phyloP scores from a whole-genome alignment of 192 early-diverging fungal species.

The Allomyces arbusculus region DNA sequence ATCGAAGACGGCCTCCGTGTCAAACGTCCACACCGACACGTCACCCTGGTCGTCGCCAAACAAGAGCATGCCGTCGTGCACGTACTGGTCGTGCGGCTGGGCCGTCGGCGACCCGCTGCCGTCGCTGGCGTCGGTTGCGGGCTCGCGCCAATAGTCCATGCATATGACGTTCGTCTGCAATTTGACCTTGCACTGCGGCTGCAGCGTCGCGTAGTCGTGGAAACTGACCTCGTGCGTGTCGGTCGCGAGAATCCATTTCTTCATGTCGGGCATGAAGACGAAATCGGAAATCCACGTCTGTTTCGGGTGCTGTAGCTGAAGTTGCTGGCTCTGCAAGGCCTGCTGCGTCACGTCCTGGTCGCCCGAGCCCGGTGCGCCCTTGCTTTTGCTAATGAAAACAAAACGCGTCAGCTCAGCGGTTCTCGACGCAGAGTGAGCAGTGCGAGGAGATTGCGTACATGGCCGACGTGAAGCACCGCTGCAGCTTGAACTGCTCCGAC shows the following conservation, averaged over 20 bases:
- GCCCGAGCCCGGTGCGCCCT: too few species aligned
- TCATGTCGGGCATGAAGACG: constrained; percentile 13
- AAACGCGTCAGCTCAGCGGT: too few species aligned
- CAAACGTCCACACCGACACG: neutral
- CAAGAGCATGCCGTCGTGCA: constrained; percentile 1
- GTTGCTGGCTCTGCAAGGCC: too few species aligned
- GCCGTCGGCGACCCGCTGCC: neutral
- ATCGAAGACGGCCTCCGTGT: neutral
- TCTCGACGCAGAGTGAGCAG: too few species aligned
- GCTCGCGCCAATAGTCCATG: neutral
- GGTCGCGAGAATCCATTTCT: constrained; percentile 19
- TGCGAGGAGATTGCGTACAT: constrained; percentile 7
- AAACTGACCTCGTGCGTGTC: constrained; percentile 30
- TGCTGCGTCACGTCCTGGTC: too few species aligned
- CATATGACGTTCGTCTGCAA: neutral
- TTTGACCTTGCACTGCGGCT: neutral
- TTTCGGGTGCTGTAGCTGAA: neutral
- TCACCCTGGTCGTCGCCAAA: constrained; percentile 3
- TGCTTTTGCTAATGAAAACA: too few species aligned
- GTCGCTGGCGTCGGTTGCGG: neutral
- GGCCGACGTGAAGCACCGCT: constrained; percentile 14
- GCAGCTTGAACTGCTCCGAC: constrained; percentile 24
- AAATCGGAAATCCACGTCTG: constrained; percentile 24
- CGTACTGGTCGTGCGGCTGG: neutral
- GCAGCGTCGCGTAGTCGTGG: constrained; percentile 9